A percentile compares a stretch with the other conserved stretches of the same genome.
phyloP scores from a whole-genome alignment of 768 basidiomycete genomes.

The Termitomyces eurrhizus region DNA sequence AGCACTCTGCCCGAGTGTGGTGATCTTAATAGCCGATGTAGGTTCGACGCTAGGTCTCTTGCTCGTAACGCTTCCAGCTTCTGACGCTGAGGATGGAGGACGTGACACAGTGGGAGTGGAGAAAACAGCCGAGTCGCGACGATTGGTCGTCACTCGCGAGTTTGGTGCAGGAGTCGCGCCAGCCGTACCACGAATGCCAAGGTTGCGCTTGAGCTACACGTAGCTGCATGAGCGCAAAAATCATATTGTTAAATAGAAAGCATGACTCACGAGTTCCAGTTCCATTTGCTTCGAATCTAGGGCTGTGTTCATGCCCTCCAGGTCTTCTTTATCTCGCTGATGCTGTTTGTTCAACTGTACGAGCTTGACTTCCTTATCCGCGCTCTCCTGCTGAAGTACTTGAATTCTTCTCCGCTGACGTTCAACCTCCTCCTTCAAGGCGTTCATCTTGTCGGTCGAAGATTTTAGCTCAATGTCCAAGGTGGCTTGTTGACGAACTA shows the following conservation, averaged over 20 bases:
- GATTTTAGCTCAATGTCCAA: slow-evolving; percentile 46
- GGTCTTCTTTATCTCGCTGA: slow-evolving; percentile 72
- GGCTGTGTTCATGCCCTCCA: slow-evolving; percentile 84
- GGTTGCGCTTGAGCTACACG: slow-evolving; percentile 58
- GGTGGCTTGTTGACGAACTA: slow-evolving; percentile 53
- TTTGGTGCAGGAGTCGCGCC: slow-evolving; percentile 53
- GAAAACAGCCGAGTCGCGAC: slow-evolving; percentile 57
- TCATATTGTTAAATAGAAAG: neutral
- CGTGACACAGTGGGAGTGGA: slow-evolving; percentile 48
- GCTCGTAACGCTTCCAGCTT: slow-evolving; percentile 34
- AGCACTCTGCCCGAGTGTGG: slow-evolving; percentile 47
- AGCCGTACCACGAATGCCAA: slow-evolving; percentile 52
- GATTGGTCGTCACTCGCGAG: slow-evolving; percentile 32
- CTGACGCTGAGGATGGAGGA: slow-evolving; percentile 55
- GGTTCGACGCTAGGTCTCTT: slow-evolving; percentile 36
- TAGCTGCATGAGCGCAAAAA: neutral
- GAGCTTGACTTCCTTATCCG: slow-evolving; percentile 80
- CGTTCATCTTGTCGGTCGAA: slow-evolving; percentile 44
- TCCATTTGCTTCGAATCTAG: slow-evolving; percentile 94
- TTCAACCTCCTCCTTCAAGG: slow-evolving; percentile 57
- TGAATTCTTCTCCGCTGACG: slow-evolving; percentile 60
- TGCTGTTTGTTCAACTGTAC: slow-evolving; percentile 68
- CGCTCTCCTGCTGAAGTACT: slow-evolving; percentile 74
- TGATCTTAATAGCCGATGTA: slow-evolving; percentile 24
- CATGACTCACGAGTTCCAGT: slow-evolving; percentile 69